phyloP scores from a whole-genome alignment of 2,329 filamentous ascomycete species.

The Exophiala phaeomuriformis region DNA sequence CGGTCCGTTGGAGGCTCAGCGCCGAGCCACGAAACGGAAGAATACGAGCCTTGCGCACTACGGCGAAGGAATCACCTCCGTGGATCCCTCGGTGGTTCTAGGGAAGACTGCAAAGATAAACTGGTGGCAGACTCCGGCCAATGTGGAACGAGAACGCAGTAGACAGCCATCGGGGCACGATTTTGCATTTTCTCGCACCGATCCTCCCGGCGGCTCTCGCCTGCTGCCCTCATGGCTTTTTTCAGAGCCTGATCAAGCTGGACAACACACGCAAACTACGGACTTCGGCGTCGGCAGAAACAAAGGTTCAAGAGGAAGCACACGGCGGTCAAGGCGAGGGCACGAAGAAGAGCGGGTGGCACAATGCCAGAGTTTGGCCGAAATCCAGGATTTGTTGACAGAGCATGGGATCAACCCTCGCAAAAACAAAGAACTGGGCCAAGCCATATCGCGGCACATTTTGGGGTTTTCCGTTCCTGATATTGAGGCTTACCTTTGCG shows the following conservation, averaged over 20 bases:
- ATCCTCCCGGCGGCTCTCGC: not conserved
- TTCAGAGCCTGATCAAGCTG: not conserved
- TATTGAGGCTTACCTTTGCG: conserved; percentile 19
- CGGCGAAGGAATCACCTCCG: conserved; percentile 27
- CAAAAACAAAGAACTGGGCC: conserved; percentile 4
- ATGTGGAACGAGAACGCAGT: not conserved
- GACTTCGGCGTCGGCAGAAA: not conserved
- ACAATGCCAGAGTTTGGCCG: conserved; percentile 9
- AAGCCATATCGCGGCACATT: conserved; percentile 14
- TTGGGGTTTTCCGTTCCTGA: conserved; percentile 10
- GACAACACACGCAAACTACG: not conserved
- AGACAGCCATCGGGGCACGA: not conserved
- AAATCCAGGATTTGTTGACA: conserved; percentile 7
- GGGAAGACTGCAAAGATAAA: conserved; percentile 26
- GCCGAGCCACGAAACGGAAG: conserved; percentile 48
- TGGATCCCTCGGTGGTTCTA: conserved; percentile 38
- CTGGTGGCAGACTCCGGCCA: conserved; percentile 23
- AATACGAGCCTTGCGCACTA: conserved; percentile 45
- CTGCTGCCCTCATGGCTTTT: conserved; percentile 16
- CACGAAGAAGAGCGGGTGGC: not conserved
- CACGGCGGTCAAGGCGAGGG: not conserved
- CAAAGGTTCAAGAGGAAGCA: not conserved
- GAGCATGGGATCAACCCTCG: conserved; percentile 5
- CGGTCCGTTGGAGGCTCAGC: conserved; percentile 55
- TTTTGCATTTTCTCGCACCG: not conserved